Conservation (phyloP, 1,284 basidiomycete genomes). For the Microbotryomycetes sp. region DNA sequence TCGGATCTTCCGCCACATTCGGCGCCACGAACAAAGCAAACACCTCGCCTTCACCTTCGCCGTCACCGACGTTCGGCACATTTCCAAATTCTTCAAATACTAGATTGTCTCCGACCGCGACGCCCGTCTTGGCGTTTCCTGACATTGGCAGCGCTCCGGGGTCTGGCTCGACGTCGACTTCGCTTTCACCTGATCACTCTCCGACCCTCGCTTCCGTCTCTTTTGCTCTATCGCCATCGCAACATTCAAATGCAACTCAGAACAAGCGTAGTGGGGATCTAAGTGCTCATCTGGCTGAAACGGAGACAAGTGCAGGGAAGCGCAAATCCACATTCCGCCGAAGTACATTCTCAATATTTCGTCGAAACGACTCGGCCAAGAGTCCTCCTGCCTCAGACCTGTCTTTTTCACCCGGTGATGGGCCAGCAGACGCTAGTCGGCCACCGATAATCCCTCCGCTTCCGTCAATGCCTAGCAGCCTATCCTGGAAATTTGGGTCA, state of each 20-base stretch:
- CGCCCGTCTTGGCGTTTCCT: too few relatives aligned
- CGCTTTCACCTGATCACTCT: background rate
- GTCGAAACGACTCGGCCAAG: background rate
- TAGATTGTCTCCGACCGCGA: background rate
- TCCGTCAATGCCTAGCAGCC: conserved; percentile 13
- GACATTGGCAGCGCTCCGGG: too few relatives aligned
- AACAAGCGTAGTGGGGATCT: too few relatives aligned
- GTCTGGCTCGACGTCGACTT: background rate
- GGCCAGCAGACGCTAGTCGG: background rate
- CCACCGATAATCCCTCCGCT: conserved; percentile 1
- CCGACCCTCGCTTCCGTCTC: background rate
- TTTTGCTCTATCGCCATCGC: background rate
- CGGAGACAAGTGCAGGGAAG: background rate
- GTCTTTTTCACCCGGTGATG: background rate
- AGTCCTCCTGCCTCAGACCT: background rate
- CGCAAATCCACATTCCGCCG: background rate
- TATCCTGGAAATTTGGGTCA: conserved; percentile 18
- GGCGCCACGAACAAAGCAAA: background rate
- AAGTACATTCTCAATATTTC: conserved; percentile 1
- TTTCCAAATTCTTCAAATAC: background rate
- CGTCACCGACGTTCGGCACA: background rate
- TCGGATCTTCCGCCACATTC: background rate
- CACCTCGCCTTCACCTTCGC: background rate
- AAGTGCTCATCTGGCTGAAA: too few relatives aligned
- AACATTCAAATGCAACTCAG: too few relatives aligned